These are phyloP conservation scores for Globisporangium solare DNA, from an alignment of 352 stramenopile genomes.

Conservation along the genomic window DNA sequence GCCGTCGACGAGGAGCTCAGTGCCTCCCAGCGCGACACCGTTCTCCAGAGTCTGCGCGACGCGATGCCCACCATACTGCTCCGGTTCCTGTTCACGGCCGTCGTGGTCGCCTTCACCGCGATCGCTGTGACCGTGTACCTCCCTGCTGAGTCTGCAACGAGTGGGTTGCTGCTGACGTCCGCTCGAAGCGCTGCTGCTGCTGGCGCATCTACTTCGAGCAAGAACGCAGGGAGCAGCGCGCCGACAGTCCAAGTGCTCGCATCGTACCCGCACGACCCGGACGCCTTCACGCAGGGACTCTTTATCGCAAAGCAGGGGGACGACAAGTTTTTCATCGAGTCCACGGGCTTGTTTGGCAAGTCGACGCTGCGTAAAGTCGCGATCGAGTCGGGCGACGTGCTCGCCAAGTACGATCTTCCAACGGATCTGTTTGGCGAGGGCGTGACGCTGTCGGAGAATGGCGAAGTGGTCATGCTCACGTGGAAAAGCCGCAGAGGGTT, in stretches of 20 bases:
- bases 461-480: conserved; percentile 89
- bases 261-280: conserved; percentile 73
- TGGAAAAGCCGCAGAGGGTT: conserved; percentile 88
- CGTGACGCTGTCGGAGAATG: conserved; percentile 65
- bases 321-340: conserved; percentile 89
- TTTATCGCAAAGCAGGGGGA: conserved; percentile 44
- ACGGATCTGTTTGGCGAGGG: conserved; percentile 89
- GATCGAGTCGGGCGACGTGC: conserved; percentile 76
- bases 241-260: conserved; percentile 55
- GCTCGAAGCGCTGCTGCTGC: too few relatives aligned
- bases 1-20: conserved; percentile 1
- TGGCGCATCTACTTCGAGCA: too few relatives aligned
- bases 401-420: conserved; percentile 53
- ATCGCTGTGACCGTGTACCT: conserved; percentile 12
- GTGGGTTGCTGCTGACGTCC: background rate
- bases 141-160: background rate
- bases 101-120: conserved; percentile 26
- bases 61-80: conserved; percentile 31
- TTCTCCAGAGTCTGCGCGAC: conserved; percentile 9
- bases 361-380: conserved; percentile 87
- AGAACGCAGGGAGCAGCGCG: too few relatives aligned
- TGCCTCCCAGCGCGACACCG: background rate
- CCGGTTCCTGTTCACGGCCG: conserved; percentile 21
- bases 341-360: conserved; percentile 84
- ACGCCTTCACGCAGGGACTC: conserved; percentile 86